Evolutionary conservation across 441 rosid species (phyloP), one percentile per base, ranked within the genome.

Genomic region (Pelargonium australe): DNA sequence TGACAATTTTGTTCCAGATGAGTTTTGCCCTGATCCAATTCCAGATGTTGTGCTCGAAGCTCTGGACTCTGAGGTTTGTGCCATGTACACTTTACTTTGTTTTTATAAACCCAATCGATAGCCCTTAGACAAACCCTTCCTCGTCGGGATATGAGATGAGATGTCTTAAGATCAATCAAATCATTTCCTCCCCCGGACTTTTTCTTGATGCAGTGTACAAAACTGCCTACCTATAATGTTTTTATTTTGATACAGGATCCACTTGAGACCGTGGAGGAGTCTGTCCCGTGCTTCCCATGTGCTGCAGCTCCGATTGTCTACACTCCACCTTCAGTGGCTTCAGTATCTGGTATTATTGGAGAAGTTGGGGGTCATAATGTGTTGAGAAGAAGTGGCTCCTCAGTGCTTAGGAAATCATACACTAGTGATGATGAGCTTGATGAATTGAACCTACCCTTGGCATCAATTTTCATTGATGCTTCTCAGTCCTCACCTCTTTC

Each of bases 21-120:
- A 95, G 85, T 95, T 95, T 77, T 92, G 90, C 75, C 97, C 98
- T n/a, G 97, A 95, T 66, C 91, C 88, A 16, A 84, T 95, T 75
- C 99, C 99, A 49, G 72, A 77, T 67, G 87, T 61, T 68, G 91
- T 91, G 68, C 84, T 90, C 72, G 89, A 90, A 83, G 91, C 95
- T 74, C 81, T 95, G 70, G 91, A 85, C 40, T 72, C 83, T 31
- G 89, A 85, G 97, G 99, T 90, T 67, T 78, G 88, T 40, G 71
- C 20, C 41, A 55, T 55, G 2, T 55, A 17, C 61, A 7, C 9
- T 55, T 53, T 16, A 53, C 5, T 53, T 37, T 37, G 7, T 37
- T 37, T 37, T 37, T 37, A 37, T 5, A 49, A 12, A 49, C 57
- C 57, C 57, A 49, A 49, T 3, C 37, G 37, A 31, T 31, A 31